Base-by-base conservation (phyloP, 2,329 filamentous ascomycete species). In the Penicillium glabrum region DNA sequence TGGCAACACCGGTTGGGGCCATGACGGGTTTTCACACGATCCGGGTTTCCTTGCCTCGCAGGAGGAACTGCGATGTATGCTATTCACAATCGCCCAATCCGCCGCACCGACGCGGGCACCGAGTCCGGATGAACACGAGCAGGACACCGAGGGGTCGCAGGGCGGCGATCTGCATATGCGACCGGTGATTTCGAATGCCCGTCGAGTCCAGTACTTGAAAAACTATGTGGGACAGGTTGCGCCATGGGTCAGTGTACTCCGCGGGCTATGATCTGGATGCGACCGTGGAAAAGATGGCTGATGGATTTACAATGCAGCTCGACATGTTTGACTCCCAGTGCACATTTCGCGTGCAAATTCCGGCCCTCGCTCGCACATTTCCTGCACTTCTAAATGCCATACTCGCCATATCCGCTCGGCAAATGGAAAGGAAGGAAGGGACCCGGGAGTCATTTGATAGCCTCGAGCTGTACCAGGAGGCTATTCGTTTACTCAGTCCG, bases 241-340 rank as follows among this genome's bases (percentile, higher is more conserved):
- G 3, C 79, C 79, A 23, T 84, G 82, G 81, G 77, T 80, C 58
- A 56, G 69, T 62, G 5, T 23, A 3, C 16, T 48, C 13, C 24
- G 1, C 27, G 8, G 13, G 3, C 37, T 9, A 19, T 53, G 23
- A 29, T 41, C 10, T 16, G 16, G 10, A 35, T 16, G 44, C 13
- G 24, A 14, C 10, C 31, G 21, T 50, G 24, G 46, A 33, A 19
- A n/a, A 29, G 51, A 41, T 48, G 1, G 53, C 57, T 53, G 29
- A 33, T 44, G 11, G 39, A 26, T 51, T 24, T 13, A 31, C 46
- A 47, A 37, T 49, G 19, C 46, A 80, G 80, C 77, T 86, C 3
- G 83, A 86, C 62, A 85, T 83, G 68, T 84, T 84, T 51, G 83
- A 86, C 56, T 73, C 75, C 27, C 71, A 79, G 14, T 78, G 79